Conservation (phyloP, 2,329 filamentous ascomycete species). For the Diaporthe sp. region DNA sequence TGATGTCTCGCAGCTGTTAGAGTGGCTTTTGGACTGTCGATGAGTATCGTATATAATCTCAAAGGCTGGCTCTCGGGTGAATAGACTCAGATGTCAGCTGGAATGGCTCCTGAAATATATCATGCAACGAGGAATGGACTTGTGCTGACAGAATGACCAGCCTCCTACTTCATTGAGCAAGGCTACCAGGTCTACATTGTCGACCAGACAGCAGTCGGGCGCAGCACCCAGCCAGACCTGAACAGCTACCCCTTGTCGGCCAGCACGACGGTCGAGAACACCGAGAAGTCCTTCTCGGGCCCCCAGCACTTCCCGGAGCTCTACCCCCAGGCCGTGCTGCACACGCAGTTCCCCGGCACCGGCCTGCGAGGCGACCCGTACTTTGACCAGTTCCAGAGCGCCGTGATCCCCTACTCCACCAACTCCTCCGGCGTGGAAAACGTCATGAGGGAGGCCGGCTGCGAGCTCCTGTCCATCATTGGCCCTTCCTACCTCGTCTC, state of each 20-base stretch:
- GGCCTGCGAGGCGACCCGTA: constrained; percentile 56
- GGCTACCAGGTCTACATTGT: constrained; percentile 58
- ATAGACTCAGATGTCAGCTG: background rate
- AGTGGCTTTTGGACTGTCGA: background rate
- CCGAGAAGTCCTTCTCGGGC: constrained; percentile 48
- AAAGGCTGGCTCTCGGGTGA: background rate
- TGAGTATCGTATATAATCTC: background rate
- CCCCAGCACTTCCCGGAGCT: constrained; percentile 45
- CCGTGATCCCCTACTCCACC: constrained; percentile 54
- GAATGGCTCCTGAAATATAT: background rate
- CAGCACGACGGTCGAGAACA: constrained; percentile 46
- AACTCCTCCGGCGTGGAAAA: constrained; percentile 44
- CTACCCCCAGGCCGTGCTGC: constrained; percentile 51
- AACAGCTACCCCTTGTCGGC: constrained; percentile 47
- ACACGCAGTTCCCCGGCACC: constrained; percentile 52
- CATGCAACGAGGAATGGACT: background rate
- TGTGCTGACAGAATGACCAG: constrained; percentile 33
- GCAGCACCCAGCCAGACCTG: constrained; percentile 49
- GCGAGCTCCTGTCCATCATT: constrained; percentile 45
- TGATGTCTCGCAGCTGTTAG: background rate
- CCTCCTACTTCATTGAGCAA: constrained; percentile 55
- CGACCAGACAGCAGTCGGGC: constrained; percentile 54
- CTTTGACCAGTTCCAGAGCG: constrained; percentile 64
- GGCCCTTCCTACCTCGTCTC: constrained; percentile 50
- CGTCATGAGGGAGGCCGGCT: constrained; percentile 46